Conservation (phyloP, 495 filamentous ascomycete genomes). For the Neurospora sp. region DNA sequence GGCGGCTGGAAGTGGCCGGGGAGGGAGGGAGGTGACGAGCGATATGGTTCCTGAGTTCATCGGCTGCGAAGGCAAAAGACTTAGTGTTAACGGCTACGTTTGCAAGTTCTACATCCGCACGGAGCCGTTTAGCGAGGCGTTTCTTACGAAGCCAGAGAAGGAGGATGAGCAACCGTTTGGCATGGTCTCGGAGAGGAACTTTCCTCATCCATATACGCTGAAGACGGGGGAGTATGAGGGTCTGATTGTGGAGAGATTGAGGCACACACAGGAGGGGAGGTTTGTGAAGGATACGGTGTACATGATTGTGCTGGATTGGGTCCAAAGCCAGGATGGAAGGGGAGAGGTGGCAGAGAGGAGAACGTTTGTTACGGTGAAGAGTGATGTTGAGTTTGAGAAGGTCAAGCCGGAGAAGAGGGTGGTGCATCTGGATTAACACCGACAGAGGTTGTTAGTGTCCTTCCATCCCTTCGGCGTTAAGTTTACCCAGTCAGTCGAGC, state of each 20-base stretch:
- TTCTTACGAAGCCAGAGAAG: background rate
- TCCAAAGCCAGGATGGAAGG: background rate
- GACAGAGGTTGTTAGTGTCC: background rate
- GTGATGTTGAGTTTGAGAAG: background rate
- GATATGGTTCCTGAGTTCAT: constrained; percentile 4
- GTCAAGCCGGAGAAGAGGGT: background rate
- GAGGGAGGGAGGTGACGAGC: background rate
- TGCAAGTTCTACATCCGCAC: constrained; percentile 4
- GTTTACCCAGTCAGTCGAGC: background rate
- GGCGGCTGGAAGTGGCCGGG: background rate
- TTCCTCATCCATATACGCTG: constrained; percentile 10
- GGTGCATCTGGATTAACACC: background rate
- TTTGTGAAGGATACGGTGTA: constrained; percentile 1
- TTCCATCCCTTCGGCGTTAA: background rate
- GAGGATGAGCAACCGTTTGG: constrained; percentile 2
- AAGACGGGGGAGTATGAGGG: constrained; percentile 1
- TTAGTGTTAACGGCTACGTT: constrained; percentile 2
- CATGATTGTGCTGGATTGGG: constrained; percentile 6
- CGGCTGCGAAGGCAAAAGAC: background rate
- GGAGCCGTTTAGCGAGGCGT: constrained; percentile 9
- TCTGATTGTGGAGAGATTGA: constrained; percentile 5
- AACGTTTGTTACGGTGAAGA: constrained; percentile 3
- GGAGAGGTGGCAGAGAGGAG: constrained; percentile 1
- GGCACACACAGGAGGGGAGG: background rate
- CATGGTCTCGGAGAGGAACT: constrained; percentile 8